Conservation (phyloP, 768 basidiomycete genomes). For the Mrakia hoshinonis region DNA sequence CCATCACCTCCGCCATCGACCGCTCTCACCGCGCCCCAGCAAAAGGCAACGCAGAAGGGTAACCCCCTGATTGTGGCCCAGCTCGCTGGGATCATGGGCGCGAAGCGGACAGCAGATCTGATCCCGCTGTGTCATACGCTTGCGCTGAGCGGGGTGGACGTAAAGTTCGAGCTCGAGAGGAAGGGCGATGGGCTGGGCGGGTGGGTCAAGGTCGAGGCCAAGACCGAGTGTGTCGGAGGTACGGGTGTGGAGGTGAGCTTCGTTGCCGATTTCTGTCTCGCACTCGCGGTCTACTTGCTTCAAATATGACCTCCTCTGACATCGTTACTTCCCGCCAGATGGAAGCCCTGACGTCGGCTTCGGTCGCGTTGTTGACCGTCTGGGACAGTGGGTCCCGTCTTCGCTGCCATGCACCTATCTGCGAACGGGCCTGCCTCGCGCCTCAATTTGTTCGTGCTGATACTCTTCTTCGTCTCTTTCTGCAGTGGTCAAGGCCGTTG, state of each 20-base stretch:
- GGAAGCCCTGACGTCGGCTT: constrained; percentile 83
- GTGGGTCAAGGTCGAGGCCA: constrained; percentile 55
- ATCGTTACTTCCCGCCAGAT: constrained; percentile 48
- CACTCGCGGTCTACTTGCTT: no score
- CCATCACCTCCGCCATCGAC: background rate
- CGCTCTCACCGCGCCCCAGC: background rate
- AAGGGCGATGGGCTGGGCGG: constrained; percentile 38
- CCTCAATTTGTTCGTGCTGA: background rate
- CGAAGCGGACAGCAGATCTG: constrained; percentile 70
- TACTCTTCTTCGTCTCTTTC: background rate
- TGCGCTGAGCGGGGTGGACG: constrained; percentile 59
- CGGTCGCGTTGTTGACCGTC: constrained; percentile 65
- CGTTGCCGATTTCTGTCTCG: no score
- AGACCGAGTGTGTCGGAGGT: constrained; percentile 65
- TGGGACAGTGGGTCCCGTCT: constrained; percentile 57
- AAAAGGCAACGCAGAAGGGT: constrained; percentile 50
- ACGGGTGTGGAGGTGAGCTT: constrained; percentile 87
- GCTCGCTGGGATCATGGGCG: constrained; percentile 77
- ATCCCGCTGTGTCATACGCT: constrained; percentile 85
- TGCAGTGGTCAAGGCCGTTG: constrained; percentile 70
- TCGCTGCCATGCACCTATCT: background rate
- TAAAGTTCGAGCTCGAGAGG: constrained; percentile 44
- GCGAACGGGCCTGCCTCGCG: background rate
- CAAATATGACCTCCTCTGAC: background rate
- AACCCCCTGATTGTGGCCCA: constrained; percentile 46